Evolutionary conservation across 2,329 filamentous ascomycete species (phyloP).

Genomic region (Ambrosiella xylebori): DNA sequence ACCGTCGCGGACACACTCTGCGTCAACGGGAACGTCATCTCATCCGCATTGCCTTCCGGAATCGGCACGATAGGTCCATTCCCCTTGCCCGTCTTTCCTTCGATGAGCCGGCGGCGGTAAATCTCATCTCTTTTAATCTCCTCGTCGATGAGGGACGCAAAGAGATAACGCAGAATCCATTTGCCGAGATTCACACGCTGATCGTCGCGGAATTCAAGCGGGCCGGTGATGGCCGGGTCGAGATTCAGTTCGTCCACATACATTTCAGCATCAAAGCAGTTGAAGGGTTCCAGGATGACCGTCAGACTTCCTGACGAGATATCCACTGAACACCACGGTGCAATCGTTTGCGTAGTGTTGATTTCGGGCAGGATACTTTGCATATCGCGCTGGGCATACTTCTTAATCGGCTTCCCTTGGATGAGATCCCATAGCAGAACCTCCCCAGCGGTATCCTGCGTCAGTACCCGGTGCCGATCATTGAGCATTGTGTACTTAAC

Average conservation of each 20-base stretch:
- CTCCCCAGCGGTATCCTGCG: constrained; percentile 85
- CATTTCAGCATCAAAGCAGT: constrained; percentile 93
- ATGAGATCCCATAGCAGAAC: constrained; percentile 91
- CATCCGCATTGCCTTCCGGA: not conserved
- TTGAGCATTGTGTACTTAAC: constrained; percentile 88
- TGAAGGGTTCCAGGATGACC: constrained; percentile 81
- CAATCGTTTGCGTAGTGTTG: constrained; percentile 75
- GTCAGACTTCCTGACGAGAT: constrained; percentile 82
- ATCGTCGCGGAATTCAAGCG: constrained; percentile 57
- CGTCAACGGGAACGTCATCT: constrained; percentile 1
- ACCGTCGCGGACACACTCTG: not conserved
- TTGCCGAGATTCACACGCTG: constrained; percentile 94
- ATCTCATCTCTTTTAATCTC: constrained; percentile 68
- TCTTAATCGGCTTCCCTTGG: constrained; percentile 69
- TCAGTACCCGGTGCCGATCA: constrained; percentile 75
- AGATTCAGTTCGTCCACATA: constrained; percentile 80
- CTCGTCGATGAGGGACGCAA: constrained; percentile 75
- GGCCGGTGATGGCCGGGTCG: constrained; percentile 46
- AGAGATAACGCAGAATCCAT: constrained; percentile 88
- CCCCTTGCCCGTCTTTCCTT: constrained; percentile 38
- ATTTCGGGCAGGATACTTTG: constrained; percentile 79
- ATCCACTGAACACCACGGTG: constrained; percentile 92
- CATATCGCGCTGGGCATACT: constrained; percentile 86
- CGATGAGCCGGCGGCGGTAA: constrained; percentile 52
- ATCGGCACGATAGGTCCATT: not conserved